Percentiles rank a stretch among this genome's conserved stretches.
phyloP scores from a whole-genome alignment of 768 basidiomycete species.

The Psilocybe cyanescens region DNA sequence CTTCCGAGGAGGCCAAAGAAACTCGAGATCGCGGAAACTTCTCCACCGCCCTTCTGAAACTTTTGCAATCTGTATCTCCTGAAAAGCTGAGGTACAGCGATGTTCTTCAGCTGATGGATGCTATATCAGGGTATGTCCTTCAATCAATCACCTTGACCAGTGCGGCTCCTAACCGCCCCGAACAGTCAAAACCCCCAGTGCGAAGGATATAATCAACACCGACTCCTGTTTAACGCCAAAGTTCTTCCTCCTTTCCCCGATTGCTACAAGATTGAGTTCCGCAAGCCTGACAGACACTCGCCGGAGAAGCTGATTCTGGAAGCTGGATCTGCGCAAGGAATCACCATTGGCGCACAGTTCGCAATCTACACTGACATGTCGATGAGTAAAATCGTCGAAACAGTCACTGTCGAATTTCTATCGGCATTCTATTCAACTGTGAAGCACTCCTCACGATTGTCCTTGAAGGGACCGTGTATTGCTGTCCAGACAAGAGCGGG shows the following conservation, averaged over 20 bases:
- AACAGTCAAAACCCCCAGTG: conserved; percentile 17
- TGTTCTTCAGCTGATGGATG: conserved; percentile 1
- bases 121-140: conserved; percentile 1
- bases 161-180: neutral
- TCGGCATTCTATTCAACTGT: too few species aligned
- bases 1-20: conserved; percentile 7
- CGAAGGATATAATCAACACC: conserved; percentile 12
- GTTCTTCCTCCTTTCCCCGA: neutral
- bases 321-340: conserved; percentile 5
- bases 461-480: too few species aligned
- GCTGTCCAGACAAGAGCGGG: too few species aligned
- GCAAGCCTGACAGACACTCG: neutral
- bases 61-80: neutral
- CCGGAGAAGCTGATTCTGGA: neutral
- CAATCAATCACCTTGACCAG: neutral
- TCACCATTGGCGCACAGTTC: neutral
- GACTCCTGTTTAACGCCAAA: conserved; percentile 9
- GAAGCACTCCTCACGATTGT: too few species aligned
- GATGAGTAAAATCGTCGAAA: too few species aligned
- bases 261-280: neutral
- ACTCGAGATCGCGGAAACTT: conserved; percentile 6
- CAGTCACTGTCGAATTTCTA: too few species aligned
- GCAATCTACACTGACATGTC: neutral
- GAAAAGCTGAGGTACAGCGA: conserved; percentile 12
- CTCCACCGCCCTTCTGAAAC: conserved; percentile 11